Evolutionary conservation across 2,329 filamentous ascomycete species (phyloP).

Genomic region (Dendryphion nanum): DNA sequence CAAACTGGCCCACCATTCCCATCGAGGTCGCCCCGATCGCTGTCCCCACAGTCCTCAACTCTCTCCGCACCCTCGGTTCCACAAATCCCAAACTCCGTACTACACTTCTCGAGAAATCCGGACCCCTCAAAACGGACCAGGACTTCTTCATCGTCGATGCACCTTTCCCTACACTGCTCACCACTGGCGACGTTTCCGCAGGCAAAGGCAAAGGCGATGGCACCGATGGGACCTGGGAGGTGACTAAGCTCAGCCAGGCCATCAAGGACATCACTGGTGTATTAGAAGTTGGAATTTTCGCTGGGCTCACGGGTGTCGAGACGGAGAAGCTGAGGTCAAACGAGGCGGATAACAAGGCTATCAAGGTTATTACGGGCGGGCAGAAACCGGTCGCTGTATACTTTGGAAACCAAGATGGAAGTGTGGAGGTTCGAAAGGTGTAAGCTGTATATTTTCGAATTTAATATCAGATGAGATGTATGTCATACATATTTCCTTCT

Average conservation of each 20-base stretch:
- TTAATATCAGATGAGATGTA: too few relatives aligned
- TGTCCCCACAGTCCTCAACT: slow-evolving; percentile 71
- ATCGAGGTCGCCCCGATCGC: slow-evolving; percentile 91
- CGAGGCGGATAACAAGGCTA: slow-evolving; percentile 29
- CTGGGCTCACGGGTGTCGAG: slow-evolving; percentile 74
- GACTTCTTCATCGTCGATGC: slow-evolving; percentile 90
- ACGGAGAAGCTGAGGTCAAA: slow-evolving; percentile 49
- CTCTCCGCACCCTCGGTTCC: slow-evolving; percentile 72
- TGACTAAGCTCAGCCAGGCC: slow-evolving; percentile 67
- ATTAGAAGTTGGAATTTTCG: slow-evolving; percentile 88
- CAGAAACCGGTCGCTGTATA: slow-evolving; percentile 94
- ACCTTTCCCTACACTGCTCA: slow-evolving; percentile 72
- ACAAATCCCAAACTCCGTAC: slow-evolving; percentile 68
- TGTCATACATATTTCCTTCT: too few relatives aligned
- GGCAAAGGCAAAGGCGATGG: slow-evolving; percentile 50
- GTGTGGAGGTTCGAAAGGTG: slow-evolving; percentile 38
- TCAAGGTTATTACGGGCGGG: slow-evolving; percentile 54
- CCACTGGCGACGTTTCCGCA: slow-evolving; percentile 55
- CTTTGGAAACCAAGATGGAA: slow-evolving; percentile 77
- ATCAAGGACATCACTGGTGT: slow-evolving; percentile 85
- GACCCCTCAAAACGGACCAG: slow-evolving; percentile 82
- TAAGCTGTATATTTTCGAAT: slow-evolving; percentile 8
- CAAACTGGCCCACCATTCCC: slow-evolving; percentile 79
- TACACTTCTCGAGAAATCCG: slow-evolving; percentile 73
- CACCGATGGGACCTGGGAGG: slow-evolving; percentile 72